Conservation (phyloP, 2,329 filamentous ascomycete species). For the Leptographium procerum region DNA sequence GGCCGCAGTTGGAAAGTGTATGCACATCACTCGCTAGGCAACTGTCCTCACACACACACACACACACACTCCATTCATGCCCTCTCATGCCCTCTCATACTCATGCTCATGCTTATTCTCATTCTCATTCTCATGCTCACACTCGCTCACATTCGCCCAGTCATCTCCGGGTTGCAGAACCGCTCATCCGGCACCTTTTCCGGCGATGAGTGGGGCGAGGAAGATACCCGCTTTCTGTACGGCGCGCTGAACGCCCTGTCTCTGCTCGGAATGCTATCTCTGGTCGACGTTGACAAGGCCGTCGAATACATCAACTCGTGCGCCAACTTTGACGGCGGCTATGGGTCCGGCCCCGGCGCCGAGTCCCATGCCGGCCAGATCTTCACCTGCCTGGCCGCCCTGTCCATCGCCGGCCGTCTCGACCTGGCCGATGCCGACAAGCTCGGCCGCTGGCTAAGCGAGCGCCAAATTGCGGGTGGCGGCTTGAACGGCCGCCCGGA, state of each 20-base stretch:
- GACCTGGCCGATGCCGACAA: conserved; percentile 75
- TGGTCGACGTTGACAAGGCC: conserved; percentile 71
- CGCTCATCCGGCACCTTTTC: conserved; percentile 73
- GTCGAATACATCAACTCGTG: conserved; percentile 71
- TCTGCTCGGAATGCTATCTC: conserved; percentile 59
- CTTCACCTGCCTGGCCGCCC: conserved; percentile 81
- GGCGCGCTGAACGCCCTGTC: conserved; percentile 83
- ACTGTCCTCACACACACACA: background rate
- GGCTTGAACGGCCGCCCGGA: conserved; percentile 91
- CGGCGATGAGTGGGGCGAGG: conserved; percentile 93
- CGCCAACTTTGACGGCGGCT: conserved; percentile 89
- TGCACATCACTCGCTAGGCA: conserved; percentile 23
- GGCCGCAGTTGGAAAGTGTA: conserved; percentile 68
- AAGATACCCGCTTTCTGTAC: conserved; percentile 90
- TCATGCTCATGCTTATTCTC: background rate
- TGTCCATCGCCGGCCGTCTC: conserved; percentile 71
- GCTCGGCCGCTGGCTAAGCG: conserved; percentile 81
- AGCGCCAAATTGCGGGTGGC: conserved; percentile 76
- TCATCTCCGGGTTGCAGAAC: conserved; percentile 75
- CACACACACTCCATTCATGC: no score
- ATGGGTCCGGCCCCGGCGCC: conserved; percentile 77
- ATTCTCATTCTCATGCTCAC: no score
- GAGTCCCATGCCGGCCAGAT: conserved; percentile 95
- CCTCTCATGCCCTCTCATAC: background rate
- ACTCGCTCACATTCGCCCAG: conserved; percentile 24